These are phyloP conservation scores for Myxozyma lipomycoides DNA, from an alignment of 805 yeast species.

Conservation along the genomic window DNA sequence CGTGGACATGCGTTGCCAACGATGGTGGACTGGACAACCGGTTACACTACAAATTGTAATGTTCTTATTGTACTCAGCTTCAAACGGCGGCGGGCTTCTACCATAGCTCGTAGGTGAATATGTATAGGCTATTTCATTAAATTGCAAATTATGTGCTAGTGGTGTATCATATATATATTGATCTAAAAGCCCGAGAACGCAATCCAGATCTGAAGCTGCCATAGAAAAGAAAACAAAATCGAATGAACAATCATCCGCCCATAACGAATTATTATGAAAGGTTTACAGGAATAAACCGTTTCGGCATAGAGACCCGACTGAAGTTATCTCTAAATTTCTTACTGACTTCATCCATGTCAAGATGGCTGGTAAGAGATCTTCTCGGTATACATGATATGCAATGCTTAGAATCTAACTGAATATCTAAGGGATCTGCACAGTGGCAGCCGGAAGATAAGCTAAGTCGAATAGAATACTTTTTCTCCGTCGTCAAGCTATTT, in stretches of 20 bases:
- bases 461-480: conserved; percentile 83
- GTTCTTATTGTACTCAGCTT: conserved; percentile 19
- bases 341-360: conserved; percentile 84
- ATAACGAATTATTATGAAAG: conserved; percentile 38
- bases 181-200: neutral
- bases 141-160: neutral
- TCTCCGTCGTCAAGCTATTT: conserved; percentile 39
- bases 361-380: conserved; percentile 81
- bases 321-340: conserved; percentile 78
- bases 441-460: conserved; percentile 98
- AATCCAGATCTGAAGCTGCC: too few species aligned
- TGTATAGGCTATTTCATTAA: neutral
- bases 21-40: conserved; percentile 18
- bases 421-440: conserved; percentile 95
- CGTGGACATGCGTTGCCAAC: conserved; percentile 18
- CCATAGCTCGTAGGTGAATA: neutral
- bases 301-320: conserved; percentile 82
- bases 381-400: conserved; percentile 95
- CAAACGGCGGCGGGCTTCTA: conserved; percentile 5
- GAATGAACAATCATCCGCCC: neutral
- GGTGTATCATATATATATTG: neutral
- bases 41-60: neutral
- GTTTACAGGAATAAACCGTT: conserved; percentile 65
- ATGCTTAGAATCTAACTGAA: conserved; percentile 91
- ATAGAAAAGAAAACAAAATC: too few species aligned